These are phyloP conservation scores for Cordyceps militaris DNA, from an alignment of 2,329 filamentous ascomycete genomes.

Conservation along the genomic window DNA sequence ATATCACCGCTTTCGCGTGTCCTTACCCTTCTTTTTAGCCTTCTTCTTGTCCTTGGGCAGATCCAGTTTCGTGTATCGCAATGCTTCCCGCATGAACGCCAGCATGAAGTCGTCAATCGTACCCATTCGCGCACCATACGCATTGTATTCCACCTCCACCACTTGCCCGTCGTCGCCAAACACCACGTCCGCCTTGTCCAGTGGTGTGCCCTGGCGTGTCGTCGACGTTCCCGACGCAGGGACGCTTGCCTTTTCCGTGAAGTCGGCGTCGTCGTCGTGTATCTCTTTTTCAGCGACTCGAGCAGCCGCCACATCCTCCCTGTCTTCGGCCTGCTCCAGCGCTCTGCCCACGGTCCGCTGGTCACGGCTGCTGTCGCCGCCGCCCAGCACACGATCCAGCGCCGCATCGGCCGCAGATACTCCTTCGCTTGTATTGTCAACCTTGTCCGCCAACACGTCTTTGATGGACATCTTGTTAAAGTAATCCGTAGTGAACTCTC, in stretches of 20 bases:
- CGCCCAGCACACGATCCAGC: constrained; percentile 77
- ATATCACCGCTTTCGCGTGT: constrained; percentile 43
- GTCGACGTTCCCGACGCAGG: constrained; percentile 43
- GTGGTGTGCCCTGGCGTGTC: constrained; percentile 45
- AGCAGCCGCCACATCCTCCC: constrained; percentile 83
- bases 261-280: constrained; percentile 78
- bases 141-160: constrained; percentile 46
- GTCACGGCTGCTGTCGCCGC: constrained; percentile 53
- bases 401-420: constrained; percentile 72
- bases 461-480: constrained; percentile 73
- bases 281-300: constrained; percentile 84
- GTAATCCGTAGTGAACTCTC: constrained; percentile 95
- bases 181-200: constrained; percentile 25
- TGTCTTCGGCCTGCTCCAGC: constrained; percentile 85
- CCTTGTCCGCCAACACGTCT: constrained; percentile 58
- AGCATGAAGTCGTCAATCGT: constrained; percentile 74
- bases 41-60: constrained; percentile 59
- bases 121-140: constrained; percentile 49
- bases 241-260: constrained; percentile 56
- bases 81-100: constrained; percentile 55
- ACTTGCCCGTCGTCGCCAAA: constrained; percentile 26
- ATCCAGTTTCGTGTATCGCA: constrained; percentile 54
- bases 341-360: constrained; percentile 59
- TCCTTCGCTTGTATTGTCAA: constrained; percentile 40
- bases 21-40: constrained; percentile 52